Percentiles rank a stretch among this genome's conserved stretches.
phyloP scores from a whole-genome alignment of 139 green algal species.

The Chlorella sp. region DNA sequence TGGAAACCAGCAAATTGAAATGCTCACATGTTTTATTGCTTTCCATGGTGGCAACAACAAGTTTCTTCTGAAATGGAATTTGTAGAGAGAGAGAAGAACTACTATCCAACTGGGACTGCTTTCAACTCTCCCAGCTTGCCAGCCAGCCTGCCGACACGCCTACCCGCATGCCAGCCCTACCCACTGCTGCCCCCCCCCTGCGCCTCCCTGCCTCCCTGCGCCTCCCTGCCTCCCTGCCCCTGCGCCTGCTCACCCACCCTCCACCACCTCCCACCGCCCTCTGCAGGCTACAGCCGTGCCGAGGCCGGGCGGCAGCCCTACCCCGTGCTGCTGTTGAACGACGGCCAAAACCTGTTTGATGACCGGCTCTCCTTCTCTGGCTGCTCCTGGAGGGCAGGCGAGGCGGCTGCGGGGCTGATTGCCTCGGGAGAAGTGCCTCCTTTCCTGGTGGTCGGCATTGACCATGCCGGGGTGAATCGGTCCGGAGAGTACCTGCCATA shows the following conservation, averaged over 20 bases:
- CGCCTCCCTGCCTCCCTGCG: background rate
- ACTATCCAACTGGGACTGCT: no score
- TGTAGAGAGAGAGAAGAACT: no score
- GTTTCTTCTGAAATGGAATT: no score
- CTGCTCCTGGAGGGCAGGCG: constrained; percentile 51
- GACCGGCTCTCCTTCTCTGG: constrained; percentile 44
- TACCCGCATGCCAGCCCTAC: background rate
- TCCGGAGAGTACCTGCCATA: constrained; percentile 63
- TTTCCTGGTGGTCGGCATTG: constrained; percentile 64
- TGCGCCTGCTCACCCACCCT: background rate
- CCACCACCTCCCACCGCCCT: background rate
- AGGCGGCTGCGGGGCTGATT: constrained; percentile 52
- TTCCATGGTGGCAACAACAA: no score
- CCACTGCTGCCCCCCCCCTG: background rate
- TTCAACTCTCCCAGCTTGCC: background rate
- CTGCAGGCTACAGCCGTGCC: constrained; percentile 2
- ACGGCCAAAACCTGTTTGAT: constrained; percentile 73
- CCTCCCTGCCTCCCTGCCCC: background rate
- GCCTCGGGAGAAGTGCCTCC: constrained; percentile 49
- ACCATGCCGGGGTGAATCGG: constrained; percentile 47
- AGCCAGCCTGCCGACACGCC: background rate
- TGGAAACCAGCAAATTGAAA: no score
- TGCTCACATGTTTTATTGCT: no score
- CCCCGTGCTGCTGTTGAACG: constrained; percentile 62
- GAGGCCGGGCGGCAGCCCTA: constrained; percentile 7